Evolutionary conservation across 352 stramenopile genomes (phyloP), one percentile per base, ranked within the genome.

Genomic region (Globisporangium okanoganense): DNA sequence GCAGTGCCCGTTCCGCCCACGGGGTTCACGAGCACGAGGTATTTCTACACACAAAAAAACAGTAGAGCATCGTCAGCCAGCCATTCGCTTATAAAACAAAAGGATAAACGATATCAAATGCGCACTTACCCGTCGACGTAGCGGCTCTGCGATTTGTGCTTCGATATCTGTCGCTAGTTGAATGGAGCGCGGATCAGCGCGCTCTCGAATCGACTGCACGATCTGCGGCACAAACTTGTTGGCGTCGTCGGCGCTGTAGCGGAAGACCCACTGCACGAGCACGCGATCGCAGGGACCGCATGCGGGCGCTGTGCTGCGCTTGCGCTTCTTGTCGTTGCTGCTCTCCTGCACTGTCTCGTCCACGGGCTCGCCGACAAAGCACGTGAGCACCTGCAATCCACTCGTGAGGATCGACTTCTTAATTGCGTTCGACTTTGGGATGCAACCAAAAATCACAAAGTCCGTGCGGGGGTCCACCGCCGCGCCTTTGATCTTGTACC

Each of bases 21-120:
- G 6, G 85, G 82, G 55, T 91, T 92, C 38, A 94, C 73, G 47
- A 91, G 68, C 40, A 90, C 75, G 43, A 66, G 35, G 16, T 56
- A 61, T 44, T 55, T 60, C 60, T 61, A 38, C 35, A 31, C 29
- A 33, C 6, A 3, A 45, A 31, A 59, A 22, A 5, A 38, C 22
- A 51, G 5, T 25, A 83, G 38, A 85, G 83, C 72, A 75, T n/a
- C 58, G 20, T 4, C 18, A 41, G 20, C 51, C 50, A 52, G 14
- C 20, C 31, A 13, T 8, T 50, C 38, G 50, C 4, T 62, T 8
- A 62, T 14, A 18, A 57, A 41, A 35, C 31, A 47, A 5, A 45
- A 16, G 14, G 43, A 31, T 16, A 52, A 57, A 43, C 27, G 47
- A 27, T 51, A 51, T 5, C 44, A 33, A 18, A 5, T 33, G 27